Evolutionary conservation across 2,329 filamentous ascomycete species (phyloP).

Genomic region (Dactylonectria macrodidyma): DNA sequence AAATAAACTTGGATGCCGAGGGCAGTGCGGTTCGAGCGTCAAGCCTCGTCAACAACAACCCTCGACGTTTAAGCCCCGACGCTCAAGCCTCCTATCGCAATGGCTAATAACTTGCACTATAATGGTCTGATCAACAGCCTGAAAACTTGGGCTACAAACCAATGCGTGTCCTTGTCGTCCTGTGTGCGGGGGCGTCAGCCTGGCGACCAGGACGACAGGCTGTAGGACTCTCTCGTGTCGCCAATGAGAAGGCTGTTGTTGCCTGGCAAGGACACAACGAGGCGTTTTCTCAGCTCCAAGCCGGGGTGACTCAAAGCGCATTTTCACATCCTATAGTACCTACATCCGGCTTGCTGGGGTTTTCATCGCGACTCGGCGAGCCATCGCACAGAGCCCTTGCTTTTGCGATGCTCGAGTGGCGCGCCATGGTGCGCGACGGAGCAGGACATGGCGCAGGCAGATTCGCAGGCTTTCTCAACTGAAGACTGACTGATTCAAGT

Average conservation of each 20-base stretch:
- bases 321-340: no score
- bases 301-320: slow-evolving; percentile 4
- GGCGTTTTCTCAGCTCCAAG: not conserved
- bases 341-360: not conserved
- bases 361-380: not conserved
- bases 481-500: no score
- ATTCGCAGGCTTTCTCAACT: not conserved
- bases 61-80: not conserved
- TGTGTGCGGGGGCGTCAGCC: slow-evolving; percentile 3
- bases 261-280: not conserved
- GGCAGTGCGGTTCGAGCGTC: not conserved
- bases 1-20: slow-evolving; percentile 4
- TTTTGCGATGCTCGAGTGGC: slow-evolving; percentile 10
- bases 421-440: slow-evolving; percentile 22
- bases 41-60: not conserved
- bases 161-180: not conserved
- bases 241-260: not conserved
- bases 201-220: not conserved
- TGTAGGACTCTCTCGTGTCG: no score
- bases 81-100: not conserved
- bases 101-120: no score
- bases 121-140: no score
- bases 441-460: slow-evolving; percentile 7
- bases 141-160: not conserved
- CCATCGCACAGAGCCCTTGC: not conserved